Evolutionary conservation across 805 yeast species (phyloP).

Genomic region (Kuraishia cidri): DNA sequence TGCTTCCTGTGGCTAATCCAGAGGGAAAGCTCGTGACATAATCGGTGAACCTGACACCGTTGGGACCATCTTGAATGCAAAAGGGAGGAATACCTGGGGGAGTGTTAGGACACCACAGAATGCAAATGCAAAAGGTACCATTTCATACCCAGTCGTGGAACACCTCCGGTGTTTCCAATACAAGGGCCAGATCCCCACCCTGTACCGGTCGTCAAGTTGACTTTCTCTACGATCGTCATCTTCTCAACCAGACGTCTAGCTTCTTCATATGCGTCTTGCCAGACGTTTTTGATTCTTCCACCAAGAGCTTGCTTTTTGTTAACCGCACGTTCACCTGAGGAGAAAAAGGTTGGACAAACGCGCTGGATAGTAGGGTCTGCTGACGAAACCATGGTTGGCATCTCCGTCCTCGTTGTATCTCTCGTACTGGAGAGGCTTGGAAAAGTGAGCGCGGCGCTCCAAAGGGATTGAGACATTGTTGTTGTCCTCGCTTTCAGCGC

Average conservation of each 20-base stretch:
- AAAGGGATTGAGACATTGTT: neutral
- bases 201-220: constrained; percentile 56
- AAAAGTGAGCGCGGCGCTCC: constrained; percentile 6
- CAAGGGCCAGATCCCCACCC: constrained; percentile 64
- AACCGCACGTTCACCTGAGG: neutral
- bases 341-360: constrained; percentile 5
- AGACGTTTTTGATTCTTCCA: constrained; percentile 37
- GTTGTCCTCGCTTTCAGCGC: neutral
- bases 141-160: constrained; percentile 46
- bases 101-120: constrained; percentile 56
- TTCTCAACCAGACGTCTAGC: constrained; percentile 47
- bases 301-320: constrained; percentile 21
- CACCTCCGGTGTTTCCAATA: constrained; percentile 52
- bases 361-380: constrained; percentile 7
- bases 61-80: constrained; percentile 57
- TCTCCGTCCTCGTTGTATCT: constrained; percentile 5
- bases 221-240: constrained; percentile 51
- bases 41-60: constrained; percentile 51
- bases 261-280: constrained; percentile 49
- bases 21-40: constrained; percentile 48
- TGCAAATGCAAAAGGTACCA: constrained; percentile 9
- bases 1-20: constrained; percentile 49
- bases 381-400: constrained; percentile 4
- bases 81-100: constrained; percentile 45
- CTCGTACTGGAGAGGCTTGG: constrained; percentile 5